A percentile compares a stretch with the other conserved stretches of the same genome.
phyloP scores from a whole-genome alignment of 2,329 filamentous ascomycete species.

The Cytospora piceae region DNA sequence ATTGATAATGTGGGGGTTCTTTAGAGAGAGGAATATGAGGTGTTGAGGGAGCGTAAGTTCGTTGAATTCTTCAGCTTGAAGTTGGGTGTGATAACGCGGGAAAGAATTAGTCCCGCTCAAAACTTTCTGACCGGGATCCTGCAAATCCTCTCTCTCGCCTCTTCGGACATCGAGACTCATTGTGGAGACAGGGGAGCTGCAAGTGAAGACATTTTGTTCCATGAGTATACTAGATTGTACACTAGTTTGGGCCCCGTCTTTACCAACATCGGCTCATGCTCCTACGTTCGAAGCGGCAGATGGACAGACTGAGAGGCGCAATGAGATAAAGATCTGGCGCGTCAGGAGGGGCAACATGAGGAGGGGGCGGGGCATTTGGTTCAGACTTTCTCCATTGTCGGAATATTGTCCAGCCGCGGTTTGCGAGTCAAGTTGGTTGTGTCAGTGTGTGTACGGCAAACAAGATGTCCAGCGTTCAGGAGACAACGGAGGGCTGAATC shows the following conservation, averaged over 20 bases:
- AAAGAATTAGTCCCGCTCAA: neutral
- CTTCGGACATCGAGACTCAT: neutral
- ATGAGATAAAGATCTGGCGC: constrained; percentile 6
- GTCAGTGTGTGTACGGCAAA: too few species aligned
- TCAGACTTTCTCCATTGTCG: constrained; percentile 7
- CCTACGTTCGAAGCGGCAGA: neutral
- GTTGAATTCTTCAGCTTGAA: neutral
- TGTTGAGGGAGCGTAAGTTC: neutral
- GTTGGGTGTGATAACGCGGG: neutral
- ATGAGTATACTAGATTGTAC: neutral
- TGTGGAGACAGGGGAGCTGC: neutral
- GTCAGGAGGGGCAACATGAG: constrained; percentile 13
- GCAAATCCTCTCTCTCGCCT: too few species aligned
- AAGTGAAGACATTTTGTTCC: neutral
- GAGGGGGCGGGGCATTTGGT: constrained; percentile 20
- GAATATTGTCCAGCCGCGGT: constrained; percentile 19
- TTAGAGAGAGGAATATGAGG: neutral
- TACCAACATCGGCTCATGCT: neutral
- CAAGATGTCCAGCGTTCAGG: too few species aligned
- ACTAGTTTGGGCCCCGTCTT: neutral
- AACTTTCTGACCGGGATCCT: neutral
- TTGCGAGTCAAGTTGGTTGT: constrained; percentile 6
- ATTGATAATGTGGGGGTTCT: neutral
- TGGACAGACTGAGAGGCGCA: constrained; percentile 3
- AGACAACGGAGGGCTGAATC: too few species aligned